A percentile compares a stretch with the other conserved stretches of the same genome.
These are phyloP conservation scores for Oryza brachyantha DNA, from an alignment of 176 grass and related monocot genomes.

Conservation along the genomic window DNA sequence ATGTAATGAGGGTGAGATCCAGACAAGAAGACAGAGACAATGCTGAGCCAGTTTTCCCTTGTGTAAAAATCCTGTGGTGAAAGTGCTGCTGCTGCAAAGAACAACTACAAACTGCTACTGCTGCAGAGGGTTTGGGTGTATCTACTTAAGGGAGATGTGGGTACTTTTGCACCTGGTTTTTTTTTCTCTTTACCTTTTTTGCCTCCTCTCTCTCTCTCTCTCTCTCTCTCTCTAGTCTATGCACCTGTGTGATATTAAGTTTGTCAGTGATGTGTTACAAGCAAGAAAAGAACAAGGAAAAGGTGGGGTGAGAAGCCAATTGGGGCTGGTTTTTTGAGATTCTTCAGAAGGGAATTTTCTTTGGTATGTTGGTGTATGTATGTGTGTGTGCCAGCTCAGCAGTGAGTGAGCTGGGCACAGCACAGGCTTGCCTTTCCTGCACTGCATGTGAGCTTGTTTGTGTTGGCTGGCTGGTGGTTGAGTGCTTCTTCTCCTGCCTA, in stretches of 20 bases:
- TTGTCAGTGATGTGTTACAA: conserved; percentile 48
- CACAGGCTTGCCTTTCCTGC: background rate
- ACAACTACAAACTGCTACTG: conserved; percentile 26
- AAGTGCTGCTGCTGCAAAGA: conserved; percentile 34
- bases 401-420: conserved; percentile 55
- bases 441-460: conserved; percentile 47
- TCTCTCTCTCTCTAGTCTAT: conserved; percentile 28
- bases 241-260: conserved; percentile 54
- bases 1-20: background rate
- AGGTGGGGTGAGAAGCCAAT: conserved; percentile 13
- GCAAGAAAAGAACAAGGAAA: conserved; percentile 27
- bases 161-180: conserved; percentile 35
- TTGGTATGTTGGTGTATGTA: conserved; percentile 25
- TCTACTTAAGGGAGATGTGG: conserved; percentile 49
- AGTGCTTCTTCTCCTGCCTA: conserved; percentile 18
- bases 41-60: conserved; percentile 47
- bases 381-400: conserved; percentile 43
- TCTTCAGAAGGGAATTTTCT: conserved; percentile 25
- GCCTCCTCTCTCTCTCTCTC: conserved; percentile 3
- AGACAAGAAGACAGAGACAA: conserved; percentile 29
- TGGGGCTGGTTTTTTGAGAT: conserved; percentile 27
- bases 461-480: conserved; percentile 35
- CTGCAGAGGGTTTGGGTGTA: conserved; percentile 38
- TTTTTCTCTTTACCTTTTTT: background rate
- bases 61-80: conserved; percentile 53